Evolutionary conservation across 2,329 filamentous ascomycete genomes (phyloP).

Genomic region (Zymoseptoria pseudotritici): DNA sequence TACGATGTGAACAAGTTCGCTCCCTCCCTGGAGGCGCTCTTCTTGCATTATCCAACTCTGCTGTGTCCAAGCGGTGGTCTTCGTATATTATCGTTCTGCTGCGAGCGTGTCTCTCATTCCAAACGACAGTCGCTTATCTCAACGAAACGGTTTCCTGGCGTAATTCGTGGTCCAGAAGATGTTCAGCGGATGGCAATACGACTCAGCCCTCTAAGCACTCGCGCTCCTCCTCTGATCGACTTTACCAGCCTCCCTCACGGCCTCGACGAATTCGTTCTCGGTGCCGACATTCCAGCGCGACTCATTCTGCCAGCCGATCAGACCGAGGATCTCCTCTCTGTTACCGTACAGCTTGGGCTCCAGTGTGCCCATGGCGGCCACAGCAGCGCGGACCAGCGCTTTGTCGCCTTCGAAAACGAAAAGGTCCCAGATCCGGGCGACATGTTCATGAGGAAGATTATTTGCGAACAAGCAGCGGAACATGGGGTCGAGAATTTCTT

Average conservation of each 20-base stretch:
- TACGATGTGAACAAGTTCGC: background rate
- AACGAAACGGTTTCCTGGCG: background rate
- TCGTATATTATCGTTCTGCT: background rate
- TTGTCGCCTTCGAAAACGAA: constrained; percentile 76
- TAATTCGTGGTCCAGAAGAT: background rate
- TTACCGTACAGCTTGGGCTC: constrained; percentile 46
- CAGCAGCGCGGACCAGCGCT: constrained; percentile 61
- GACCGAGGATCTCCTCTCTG: constrained; percentile 36
- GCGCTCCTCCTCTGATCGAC: constrained; percentile 17
- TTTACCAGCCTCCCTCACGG: constrained; percentile 33
- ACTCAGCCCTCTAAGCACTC: background rate
- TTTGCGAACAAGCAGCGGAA: constrained; percentile 29
- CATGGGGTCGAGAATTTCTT: constrained; percentile 29
- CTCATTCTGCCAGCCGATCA: constrained; percentile 36
- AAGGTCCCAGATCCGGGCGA: constrained; percentile 69
- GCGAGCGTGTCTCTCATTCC: background rate
- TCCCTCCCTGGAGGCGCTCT: too few relatives aligned
- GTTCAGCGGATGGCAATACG: background rate
- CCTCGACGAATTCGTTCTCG: constrained; percentile 36
- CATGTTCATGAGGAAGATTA: constrained; percentile 36
- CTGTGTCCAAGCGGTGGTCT: background rate
- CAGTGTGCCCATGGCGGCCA: constrained; percentile 53
- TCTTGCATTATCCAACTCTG: background rate
- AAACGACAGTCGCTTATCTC: background rate
- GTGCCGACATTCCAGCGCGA: constrained; percentile 26